These are phyloP conservation scores for Coemansia sp. DNA, from an alignment of 192 early-diverging fungal species.

Conservation along the genomic window DNA sequence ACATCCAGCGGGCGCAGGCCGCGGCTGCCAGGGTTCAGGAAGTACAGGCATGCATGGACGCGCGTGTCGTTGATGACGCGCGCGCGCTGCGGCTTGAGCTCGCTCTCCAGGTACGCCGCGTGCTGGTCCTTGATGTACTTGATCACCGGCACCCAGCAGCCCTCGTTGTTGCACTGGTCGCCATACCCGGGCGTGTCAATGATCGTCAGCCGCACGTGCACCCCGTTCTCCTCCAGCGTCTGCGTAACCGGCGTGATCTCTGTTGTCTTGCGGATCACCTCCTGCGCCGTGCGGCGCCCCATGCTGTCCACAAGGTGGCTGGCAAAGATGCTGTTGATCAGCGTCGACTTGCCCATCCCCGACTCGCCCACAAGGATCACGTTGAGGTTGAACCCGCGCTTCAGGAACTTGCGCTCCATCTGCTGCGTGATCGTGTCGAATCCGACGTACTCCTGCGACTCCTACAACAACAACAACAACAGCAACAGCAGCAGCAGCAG, in stretches of 20 bases:
- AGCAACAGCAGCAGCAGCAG: background rate
- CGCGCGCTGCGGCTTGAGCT: conserved; percentile 85
- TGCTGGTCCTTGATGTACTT: conserved; percentile 99
- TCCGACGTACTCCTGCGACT: conserved; percentile 90
- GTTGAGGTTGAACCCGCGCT: conserved; percentile 98
- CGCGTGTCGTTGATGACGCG: conserved; percentile 90
- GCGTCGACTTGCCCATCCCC: conserved; percentile 96
- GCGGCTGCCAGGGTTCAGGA: conserved; percentile 94
- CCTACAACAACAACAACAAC: conserved; percentile 32
- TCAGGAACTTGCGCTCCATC: conserved; percentile 96
- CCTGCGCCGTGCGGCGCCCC: conserved; percentile 77
- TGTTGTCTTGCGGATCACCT: conserved; percentile 87
- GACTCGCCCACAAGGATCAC: conserved; percentile 97
- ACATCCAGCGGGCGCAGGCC: conserved; percentile 83
- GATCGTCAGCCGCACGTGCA: conserved; percentile 90
- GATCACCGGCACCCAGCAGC: conserved; percentile 98
- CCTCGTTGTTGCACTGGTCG: conserved; percentile 99
- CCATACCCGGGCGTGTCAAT: conserved; percentile 98
- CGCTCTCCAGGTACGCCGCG: conserved; percentile 90
- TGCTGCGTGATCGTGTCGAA: conserved; percentile 97
- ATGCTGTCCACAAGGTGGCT: conserved; percentile 93
- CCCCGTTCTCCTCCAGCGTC: conserved; percentile 94
- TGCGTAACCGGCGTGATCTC: conserved; percentile 92
- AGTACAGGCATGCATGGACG: conserved; percentile 95
- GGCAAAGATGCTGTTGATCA: conserved; percentile 98